These are phyloP conservation scores for Nitzschia putrida DNA, from an alignment of 108 stramenopile species.

Conservation along the genomic window DNA sequence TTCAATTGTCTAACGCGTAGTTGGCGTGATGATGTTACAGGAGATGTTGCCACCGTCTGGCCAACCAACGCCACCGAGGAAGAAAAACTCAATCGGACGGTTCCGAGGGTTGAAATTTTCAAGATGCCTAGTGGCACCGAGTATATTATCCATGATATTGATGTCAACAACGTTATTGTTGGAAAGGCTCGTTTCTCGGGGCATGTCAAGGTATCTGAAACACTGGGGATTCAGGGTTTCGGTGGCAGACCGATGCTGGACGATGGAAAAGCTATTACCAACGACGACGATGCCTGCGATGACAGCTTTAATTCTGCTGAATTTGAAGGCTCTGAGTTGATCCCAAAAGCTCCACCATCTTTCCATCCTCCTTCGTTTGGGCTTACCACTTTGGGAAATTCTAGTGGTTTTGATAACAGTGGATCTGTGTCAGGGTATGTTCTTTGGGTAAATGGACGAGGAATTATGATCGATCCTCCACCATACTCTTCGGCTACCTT, in stretches of 20 bases:
- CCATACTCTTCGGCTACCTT: conserved; percentile 88
- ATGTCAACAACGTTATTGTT: conserved; percentile 67
- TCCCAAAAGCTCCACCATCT: conserved; percentile 47
- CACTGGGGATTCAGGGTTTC: conserved; percentile 73
- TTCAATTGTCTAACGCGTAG: no score
- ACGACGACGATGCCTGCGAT: conserved; percentile 3
- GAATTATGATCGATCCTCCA: conserved; percentile 95
- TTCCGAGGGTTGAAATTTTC: conserved; percentile 75
- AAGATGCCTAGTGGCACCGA: conserved; percentile 87
- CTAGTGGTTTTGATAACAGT: conserved; percentile 91
- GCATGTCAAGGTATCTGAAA: conserved; percentile 71
- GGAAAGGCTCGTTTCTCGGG: conserved; percentile 72
- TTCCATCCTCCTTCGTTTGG: conserved; percentile 93
- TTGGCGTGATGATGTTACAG: conserved; percentile 16
- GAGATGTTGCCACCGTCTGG: conserved; percentile 78
- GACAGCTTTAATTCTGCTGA: not conserved
- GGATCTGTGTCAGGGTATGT: conserved; percentile 95
- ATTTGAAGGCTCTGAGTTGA: conserved; percentile 5
- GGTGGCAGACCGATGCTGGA: conserved; percentile 14
- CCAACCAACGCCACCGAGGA: conserved; percentile 68
- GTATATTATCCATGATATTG: conserved; percentile 83
- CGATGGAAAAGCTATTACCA: conserved; percentile 2
- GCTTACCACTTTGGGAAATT: conserved; percentile 91
- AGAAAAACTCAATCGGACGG: conserved; percentile 54
- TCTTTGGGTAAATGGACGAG: conserved; percentile 92